Base-by-base conservation (phyloP, 106 monocot genomes). In the Iris macrosiphon region DNA sequence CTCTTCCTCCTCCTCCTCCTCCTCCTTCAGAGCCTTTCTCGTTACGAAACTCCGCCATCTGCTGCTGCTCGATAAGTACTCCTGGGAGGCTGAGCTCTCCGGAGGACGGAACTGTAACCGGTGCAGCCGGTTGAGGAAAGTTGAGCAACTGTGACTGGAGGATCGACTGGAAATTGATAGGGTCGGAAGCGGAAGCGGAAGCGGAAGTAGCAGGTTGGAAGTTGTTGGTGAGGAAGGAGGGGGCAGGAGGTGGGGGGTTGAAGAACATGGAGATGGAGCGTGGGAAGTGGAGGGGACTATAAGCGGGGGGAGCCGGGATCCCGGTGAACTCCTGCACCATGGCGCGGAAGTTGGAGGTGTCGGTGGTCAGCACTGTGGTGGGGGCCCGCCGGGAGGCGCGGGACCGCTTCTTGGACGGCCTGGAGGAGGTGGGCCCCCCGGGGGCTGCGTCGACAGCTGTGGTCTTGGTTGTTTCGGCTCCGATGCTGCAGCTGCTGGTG, bases 271-370 rank as follows among this genome's bases (percentile, higher is more conserved):
- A 66, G 4, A 70, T 67, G 16, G 81, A 16, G 11, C 75, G 70
- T 12, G 45, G 56, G 57, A 69, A 61, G 21, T 71, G 18, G 10
- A 66, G 40, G 2, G 64, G 46, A 41, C 22, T 1, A 41, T 44
- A 13, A 1, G 61, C 0, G 16, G 76, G 92, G 20, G 78, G 72
- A 9, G 79, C 39, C 5, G 86, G 86, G 46, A 92, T 71, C 44
- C 92, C 93, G 29, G 93, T 93, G 78, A 94, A 94, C 60, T 93
- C 88, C 37, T 94, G 93, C 25, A 94, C 93, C 88, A 94, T 88
- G 66, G 88, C 84, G 11, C 93, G 87, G 70, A 94, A 93, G 64
- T 93, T 93, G 59, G 78, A 66, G 10, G 93, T 84, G 75, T 93
- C 93, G 23, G 93, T 93, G 15, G 75, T 84, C 19, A 93, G 77